These are phyloP conservation scores for Calonectria pteridis DNA, from an alignment of 2,329 filamentous ascomycete species.

Conservation along the genomic window DNA sequence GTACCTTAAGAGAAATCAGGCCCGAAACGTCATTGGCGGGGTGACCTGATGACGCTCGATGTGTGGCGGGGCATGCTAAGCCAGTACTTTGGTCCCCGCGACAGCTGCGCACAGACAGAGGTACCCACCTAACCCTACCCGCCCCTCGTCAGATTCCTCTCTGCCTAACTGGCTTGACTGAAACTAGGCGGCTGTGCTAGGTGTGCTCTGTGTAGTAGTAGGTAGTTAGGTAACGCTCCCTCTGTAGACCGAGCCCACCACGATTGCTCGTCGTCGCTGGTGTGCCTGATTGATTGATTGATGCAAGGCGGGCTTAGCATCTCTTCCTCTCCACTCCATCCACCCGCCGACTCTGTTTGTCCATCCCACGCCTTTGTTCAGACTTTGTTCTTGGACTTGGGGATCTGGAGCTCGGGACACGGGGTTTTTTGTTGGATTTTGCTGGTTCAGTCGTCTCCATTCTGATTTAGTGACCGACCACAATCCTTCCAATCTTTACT, in stretches of 20 bases:
- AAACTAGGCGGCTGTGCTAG: constrained; percentile 9
- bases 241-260: constrained; percentile 2
- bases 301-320: constrained; percentile 25
- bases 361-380: constrained; percentile 16
- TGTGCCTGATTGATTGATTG: constrained; percentile 28
- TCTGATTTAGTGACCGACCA: constrained; percentile 14
- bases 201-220: not conserved
- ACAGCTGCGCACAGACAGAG: rapidly evolving
- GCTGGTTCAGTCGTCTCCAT: constrained; percentile 13
- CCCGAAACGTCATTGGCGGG: constrained; percentile 48
- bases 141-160: constrained; percentile 12
- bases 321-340: constrained; percentile 22
- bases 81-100: not conserved
- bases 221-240: constrained; percentile 5
- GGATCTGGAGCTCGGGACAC: constrained; percentile 7
- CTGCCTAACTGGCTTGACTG: constrained; percentile 14
- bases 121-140: constrained; percentile 12
- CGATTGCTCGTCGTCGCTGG: constrained; percentile 13
- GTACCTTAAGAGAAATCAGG: constrained; percentile 17
- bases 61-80: constrained; percentile 11
- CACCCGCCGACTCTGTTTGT: not conserved
- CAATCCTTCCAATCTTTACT: constrained; percentile 17
- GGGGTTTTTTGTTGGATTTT: constrained; percentile 16
- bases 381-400: constrained; percentile 15
- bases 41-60: constrained; percentile 39